A percentile compares a stretch with the other conserved stretches of the same genome.
These are phyloP conservation scores for Nicotiana paniculata DNA, from an alignment of 257 asterid species.

Conservation along the genomic window DNA sequence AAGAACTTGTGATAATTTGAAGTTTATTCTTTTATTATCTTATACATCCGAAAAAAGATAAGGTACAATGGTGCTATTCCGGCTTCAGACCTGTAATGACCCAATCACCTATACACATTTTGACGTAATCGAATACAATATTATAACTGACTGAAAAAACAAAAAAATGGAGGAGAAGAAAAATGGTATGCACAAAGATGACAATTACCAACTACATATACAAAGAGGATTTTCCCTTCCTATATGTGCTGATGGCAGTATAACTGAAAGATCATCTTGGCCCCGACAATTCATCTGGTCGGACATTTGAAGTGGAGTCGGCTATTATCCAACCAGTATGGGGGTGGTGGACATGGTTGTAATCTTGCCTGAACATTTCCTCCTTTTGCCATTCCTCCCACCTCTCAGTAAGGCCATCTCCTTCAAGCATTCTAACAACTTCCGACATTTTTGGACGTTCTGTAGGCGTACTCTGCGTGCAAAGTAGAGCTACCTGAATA, in stretches of 20 bases:
- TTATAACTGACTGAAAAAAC: not conserved
- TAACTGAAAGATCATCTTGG: slow-evolving; percentile 28
- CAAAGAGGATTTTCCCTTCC: not conserved
- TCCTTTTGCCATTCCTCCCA: slow-evolving; percentile 53
- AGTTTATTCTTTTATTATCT: slow-evolving; percentile 3
- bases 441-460: slow-evolving; percentile 48
- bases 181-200: slow-evolving; percentile 25
- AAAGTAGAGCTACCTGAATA: slow-evolving; percentile 41
- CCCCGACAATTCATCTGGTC: slow-evolving; percentile 36
- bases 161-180: not conserved
- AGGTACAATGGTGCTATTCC: slow-evolving; percentile 11
- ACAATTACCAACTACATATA: slow-evolving; percentile 6
- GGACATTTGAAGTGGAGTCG: slow-evolving; percentile 30
- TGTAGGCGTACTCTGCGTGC: slow-evolving; percentile 38
- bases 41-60: slow-evolving; percentile 1
- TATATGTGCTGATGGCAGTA: not conserved
- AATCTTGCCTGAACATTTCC: slow-evolving; percentile 35
- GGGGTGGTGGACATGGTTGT: slow-evolving; percentile 26
- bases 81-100: slow-evolving; percentile 9
- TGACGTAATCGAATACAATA: slow-evolving; percentile 9
- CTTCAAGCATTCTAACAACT: slow-evolving; percentile 49
- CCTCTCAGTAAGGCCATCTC: slow-evolving; percentile 47
- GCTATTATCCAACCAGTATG: slow-evolving; percentile 33
- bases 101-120: slow-evolving; percentile 23
- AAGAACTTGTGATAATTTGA: not conserved